Evolutionary conservation across 2,329 filamentous ascomycete species (phyloP).

Genomic region (Phyllosticta paracitricarpa): DNA sequence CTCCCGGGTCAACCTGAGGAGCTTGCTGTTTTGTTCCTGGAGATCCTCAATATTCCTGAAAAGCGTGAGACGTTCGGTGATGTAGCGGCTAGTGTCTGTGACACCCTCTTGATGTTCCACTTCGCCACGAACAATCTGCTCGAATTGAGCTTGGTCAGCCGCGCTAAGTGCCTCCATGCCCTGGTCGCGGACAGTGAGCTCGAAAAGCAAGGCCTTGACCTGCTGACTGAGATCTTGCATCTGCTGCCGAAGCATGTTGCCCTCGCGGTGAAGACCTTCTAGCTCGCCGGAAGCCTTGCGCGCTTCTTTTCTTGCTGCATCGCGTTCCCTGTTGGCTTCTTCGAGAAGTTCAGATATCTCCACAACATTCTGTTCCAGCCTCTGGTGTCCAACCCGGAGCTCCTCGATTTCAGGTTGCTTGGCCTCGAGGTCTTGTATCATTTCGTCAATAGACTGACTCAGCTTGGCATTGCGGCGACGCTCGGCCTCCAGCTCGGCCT

Average conservation of each 20-base stretch:
- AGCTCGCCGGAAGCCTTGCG: conserved; percentile 70
- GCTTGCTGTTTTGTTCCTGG: conserved; percentile 77
- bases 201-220: conserved; percentile 81
- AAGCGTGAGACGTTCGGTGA: conserved; percentile 78
- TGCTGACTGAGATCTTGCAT: conserved; percentile 83
- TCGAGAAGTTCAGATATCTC: conserved; percentile 72
- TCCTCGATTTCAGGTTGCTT: conserved; percentile 85
- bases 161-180: conserved; percentile 61
- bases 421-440: conserved; percentile 74
- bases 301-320: conserved; percentile 65
- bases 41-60: conserved; percentile 80
- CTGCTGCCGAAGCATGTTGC: conserved; percentile 72
- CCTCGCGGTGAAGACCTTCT: conserved; percentile 52
- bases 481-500: conserved; percentile 64
- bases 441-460: conserved; percentile 68
- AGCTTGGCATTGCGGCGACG: conserved; percentile 66
- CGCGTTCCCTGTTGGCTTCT: conserved; percentile 69
- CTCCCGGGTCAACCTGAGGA: conserved; percentile 72
- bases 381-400: conserved; percentile 67
- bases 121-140: conserved; percentile 68
- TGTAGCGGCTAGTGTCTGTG: conserved; percentile 78
- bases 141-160: conserved; percentile 64
- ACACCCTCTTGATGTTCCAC: conserved; percentile 57
- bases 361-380: conserved; percentile 68
- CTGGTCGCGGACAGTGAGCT: conserved; percentile 72